Evolutionary conservation across 768 basidiomycete species (phyloP), one percentile per base, ranked within the genome.

Genomic region (Chalciporus chontae): DNA sequence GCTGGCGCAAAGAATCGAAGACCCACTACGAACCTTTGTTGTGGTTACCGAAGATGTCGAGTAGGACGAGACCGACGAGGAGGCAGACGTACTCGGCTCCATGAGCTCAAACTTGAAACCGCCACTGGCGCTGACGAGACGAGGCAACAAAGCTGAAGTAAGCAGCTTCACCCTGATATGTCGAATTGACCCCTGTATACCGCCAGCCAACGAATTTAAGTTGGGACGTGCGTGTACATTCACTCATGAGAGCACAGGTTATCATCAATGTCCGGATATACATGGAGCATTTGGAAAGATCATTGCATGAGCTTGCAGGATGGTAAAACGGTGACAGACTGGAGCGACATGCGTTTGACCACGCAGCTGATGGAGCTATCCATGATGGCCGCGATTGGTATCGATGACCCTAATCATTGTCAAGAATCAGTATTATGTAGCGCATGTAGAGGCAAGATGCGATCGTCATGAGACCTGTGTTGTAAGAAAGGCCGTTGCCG

Each of bases 1-100:
- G 9, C 1, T 38, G 37, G 17, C 8, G 37, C 29, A 23, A 11
- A 40, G 29, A 21, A 0, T 8, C 15, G n/a, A 39, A 15, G 21
- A 17, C 32, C 15, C 10, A 49, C 3, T 15, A 8, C 63, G 31
- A 26, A 77, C 78, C 67, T 81, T 81, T 39, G 76, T 80, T 32
- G 71, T 63, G 43, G 66, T 56, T 38, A 67, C 63, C 17, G 65
- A 48, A 5, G 65, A 57, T 37, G 45, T 47, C 11, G 64, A 47
- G 5, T 31, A 36, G 15, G 34, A 15, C 5, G 34, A 36, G 15
- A 36, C 9, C n/a, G 34, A 36, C 3, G 34, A 36, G n/a, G 34
- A 36, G n/a, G 55, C 40, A 2, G 54, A 43, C 9, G 55, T 29
- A 21, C 45, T 40, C 1, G 36, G 43, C 19, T 67, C 67, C 52